Evolutionary conservation across 2,329 filamentous ascomycete genomes (phyloP), one percentile per base, ranked within the genome.

Genomic region (Aspergillus ochraceus): DNA sequence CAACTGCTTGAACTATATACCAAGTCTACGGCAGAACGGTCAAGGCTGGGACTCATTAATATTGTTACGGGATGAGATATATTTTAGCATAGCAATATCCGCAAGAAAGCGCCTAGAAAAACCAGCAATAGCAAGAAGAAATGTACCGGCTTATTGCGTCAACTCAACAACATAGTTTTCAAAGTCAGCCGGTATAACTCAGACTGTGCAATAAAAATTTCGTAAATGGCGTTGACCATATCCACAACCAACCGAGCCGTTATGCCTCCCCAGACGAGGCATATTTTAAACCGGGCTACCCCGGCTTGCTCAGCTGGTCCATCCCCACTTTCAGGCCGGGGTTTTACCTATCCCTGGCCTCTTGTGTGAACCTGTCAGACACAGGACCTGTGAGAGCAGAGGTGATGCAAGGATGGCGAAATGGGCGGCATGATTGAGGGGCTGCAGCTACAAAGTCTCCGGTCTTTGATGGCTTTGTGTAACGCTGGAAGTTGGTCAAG

Each of bases 11-110:
- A 9, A 9, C 26, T 29, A 29, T 29, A 9, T 29, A 29, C 8
- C 1, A 9, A 29, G 8, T 29, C 8, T 0, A 29, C 8, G 2
- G 8, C 2, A 9, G 8, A 9, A 29, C 1, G 2, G 6, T 9
- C 26, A 9, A 29, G 26, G 2, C 1, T 29, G 26, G 8, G 1
- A 9, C 2, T 29, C 2, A 8, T 9, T 9, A 2, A 29, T 29
- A 29, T 9, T 29, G 8, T 29, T 29, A 29, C 26, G 26, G 1
- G 8, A 29, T 29, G 8, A 9, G 26, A 29, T 29, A 29, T 29
- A 2, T 29, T 29, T 0, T 1, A 29, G 26, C 6, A 29, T 29
- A 29, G 26, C 1, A 9, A 9, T 29, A 29, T 9, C 2, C 2
- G 8, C 26, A 29, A 8, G 2, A 6, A 10, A 29, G 26, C 8